phyloP scores from a whole-genome alignment of 2,329 filamentous ascomycete genomes.

The Sclerotinia sclerotiorum region DNA sequence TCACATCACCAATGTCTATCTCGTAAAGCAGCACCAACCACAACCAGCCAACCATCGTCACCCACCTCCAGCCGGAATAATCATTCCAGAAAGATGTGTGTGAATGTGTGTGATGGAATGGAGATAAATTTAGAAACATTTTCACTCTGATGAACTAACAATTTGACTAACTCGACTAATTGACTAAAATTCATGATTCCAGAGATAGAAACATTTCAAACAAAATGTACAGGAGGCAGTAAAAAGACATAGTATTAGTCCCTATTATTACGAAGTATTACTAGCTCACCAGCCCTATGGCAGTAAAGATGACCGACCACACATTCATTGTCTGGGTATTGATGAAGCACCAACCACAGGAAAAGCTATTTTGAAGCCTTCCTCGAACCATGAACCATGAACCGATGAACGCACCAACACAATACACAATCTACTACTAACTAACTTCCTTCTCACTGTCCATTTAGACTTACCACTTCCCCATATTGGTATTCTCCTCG shows the following conservation, averaged over 20 bases:
- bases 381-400: slow-evolving; percentile 16
- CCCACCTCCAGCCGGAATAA: slow-evolving; percentile 30
- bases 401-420: background rate
- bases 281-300: slow-evolving; percentile 17
- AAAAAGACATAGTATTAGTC: background rate
- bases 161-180: background rate
- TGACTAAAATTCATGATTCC: background rate
- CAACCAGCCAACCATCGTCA: slow-evolving; percentile 19
- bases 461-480: background rate
- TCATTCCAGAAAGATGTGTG: background rate
- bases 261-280: background rate
- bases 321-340: background rate
- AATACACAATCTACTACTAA: background rate
- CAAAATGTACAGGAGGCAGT: background rate
- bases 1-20: slow-evolving; percentile 1
- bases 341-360: slow-evolving; percentile 7
- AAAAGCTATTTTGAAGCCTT: slow-evolving; percentile 13
- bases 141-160: background rate
- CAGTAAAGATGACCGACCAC: slow-evolving; percentile 1
- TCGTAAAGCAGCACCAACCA: slow-evolving; percentile 32
- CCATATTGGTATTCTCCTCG: slow-evolving; percentile 16
- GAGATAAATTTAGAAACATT: slow-evolving; percentile 22
- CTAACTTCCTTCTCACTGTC: background rate
- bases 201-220: slow-evolving; percentile 16
- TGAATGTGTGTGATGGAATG: background rate